Evolutionary conservation across 1,284 basidiomycete species (phyloP).

Genomic region (Austropuccinia psidii): DNA sequence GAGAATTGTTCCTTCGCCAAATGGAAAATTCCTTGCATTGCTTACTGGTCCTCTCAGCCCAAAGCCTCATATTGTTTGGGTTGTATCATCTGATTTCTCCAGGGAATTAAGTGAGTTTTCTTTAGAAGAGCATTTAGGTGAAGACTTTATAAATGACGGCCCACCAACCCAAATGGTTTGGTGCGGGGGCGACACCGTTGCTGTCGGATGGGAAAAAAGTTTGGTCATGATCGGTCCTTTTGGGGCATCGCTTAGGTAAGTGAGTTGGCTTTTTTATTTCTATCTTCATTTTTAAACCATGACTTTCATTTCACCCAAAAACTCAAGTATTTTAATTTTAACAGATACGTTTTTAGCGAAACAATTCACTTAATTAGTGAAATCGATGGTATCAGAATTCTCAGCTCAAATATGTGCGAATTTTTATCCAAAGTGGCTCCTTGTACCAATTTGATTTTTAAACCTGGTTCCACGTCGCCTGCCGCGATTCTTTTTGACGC

Average conservation of each 20-base stretch:
- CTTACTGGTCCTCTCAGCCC: conserved; percentile 54
- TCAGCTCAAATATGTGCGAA: conserved; percentile 72
- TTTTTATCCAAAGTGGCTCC: conserved; percentile 69
- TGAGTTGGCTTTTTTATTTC: neutral
- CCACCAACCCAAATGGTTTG: conserved; percentile 63
- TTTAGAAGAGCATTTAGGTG: conserved; percentile 42
- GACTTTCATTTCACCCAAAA: neutral
- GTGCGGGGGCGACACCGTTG: conserved; percentile 93
- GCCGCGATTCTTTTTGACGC: conserved; percentile 88
- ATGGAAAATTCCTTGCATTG: conserved; percentile 83
- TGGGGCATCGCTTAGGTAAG: conserved; percentile 55
- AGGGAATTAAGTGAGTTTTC: conserved; percentile 80
- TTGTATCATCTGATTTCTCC: conserved; percentile 86
- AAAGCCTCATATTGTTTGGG: conserved; percentile 63
- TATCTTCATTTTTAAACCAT: neutral
- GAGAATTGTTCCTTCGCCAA: conserved; percentile 78
- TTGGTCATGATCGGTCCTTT: conserved; percentile 83
- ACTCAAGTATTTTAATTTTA: neutral
- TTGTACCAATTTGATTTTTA: conserved; percentile 58
- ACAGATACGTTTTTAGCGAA: conserved; percentile 70
- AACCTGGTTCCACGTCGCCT: conserved; percentile 82
- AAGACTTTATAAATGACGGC: conserved; percentile 43
- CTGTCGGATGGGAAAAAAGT: conserved; percentile 72
- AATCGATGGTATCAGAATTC: conserved; percentile 73
- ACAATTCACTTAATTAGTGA: conserved; percentile 72